Evolutionary conservation across 2,329 filamentous ascomycete genomes (phyloP), one percentile per base, ranked within the genome.

Genomic region (Botrytis byssoidea): DNA sequence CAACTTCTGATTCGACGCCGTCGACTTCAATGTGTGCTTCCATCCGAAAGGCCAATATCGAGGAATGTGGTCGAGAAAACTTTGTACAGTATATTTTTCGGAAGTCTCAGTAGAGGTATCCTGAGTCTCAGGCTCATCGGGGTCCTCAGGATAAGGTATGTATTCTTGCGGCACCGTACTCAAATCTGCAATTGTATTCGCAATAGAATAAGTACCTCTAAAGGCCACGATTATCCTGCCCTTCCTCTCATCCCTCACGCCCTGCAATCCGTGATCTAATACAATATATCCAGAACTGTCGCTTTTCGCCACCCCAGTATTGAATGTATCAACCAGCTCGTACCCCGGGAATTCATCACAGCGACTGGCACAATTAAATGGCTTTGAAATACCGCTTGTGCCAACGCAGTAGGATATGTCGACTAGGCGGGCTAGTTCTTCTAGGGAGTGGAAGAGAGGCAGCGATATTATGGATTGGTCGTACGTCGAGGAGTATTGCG

Each of bases 331-430:
- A 20, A 96, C 86, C 46, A 99, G 87, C 75, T 93, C 91, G 77
- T 98, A 90, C 4, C 87, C 85, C 1, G 92, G 89, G 76, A 98
- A 98, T 73, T 98, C 94, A 55, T 85, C 85, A 83, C 96, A 99
- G 77, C 93, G 92, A 74, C 93, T 96, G 22, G 91, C 88, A 83
- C 96, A 99, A 46, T 87, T 84, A 82, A 99, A 99, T 0, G 96
- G 96, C 77, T 91, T 90, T 68, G 87, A 86, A 75, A 99, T 91
- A 57, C 95, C 96, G 0, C 92, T 91, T 8, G 88, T 10, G 22
- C 95, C 94, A 74, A 98, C 93, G 82, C 96, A 99, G 83, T 98
- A 98, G 66, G 94, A 86, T 74, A 98, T 96, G 82, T 99, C 96
- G 76, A 98, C 95, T 40, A 98, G 88, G 71, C 95, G 91, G n/a